Evolutionary conservation across 257 asterid species (phyloP).

Genomic region (Fraxinus cuspidata): DNA sequence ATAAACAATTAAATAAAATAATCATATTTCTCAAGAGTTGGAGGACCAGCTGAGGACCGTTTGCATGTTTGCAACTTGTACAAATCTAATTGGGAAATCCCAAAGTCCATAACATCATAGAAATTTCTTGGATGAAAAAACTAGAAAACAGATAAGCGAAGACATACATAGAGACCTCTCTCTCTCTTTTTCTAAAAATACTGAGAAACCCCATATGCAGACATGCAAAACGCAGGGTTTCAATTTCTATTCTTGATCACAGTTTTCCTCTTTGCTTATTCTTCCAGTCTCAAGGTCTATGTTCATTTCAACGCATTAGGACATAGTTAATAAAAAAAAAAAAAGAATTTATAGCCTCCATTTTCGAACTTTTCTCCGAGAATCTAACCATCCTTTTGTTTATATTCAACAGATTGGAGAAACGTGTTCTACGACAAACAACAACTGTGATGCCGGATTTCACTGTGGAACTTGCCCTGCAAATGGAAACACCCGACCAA

Average conservation of each 20-base stretch:
- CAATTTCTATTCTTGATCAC: conserved; percentile 36
- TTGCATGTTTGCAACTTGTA: too few relatives aligned
- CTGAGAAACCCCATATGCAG: conserved; percentile 30
- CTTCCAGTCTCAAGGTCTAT: conserved; percentile 53
- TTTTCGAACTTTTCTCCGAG: not conserved
- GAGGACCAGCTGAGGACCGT: too few relatives aligned
- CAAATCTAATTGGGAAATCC: too few relatives aligned
- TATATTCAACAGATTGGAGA: conserved; percentile 55
- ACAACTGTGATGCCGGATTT: conserved; percentile 61
- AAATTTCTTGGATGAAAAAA: too few relatives aligned
- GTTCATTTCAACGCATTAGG: not conserved
- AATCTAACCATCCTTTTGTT: not conserved
- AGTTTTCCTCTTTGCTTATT: conserved; percentile 39
- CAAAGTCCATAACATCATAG: too few relatives aligned
- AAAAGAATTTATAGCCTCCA: not conserved
- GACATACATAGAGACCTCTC: not conserved
- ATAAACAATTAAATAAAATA: too few relatives aligned
- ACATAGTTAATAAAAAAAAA: not conserved
- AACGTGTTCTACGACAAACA: conserved; percentile 55
- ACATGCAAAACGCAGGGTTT: conserved; percentile 47
- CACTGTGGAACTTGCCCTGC: conserved; percentile 64
- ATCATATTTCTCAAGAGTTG: too few relatives aligned
- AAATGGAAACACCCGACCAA: conserved; percentile 72
- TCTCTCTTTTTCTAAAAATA: not conserved
- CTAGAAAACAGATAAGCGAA: too few relatives aligned